Evolutionary conservation across 2,329 filamentous ascomycete genomes (phyloP).

Genomic region (Diaporthe ampelina): DNA sequence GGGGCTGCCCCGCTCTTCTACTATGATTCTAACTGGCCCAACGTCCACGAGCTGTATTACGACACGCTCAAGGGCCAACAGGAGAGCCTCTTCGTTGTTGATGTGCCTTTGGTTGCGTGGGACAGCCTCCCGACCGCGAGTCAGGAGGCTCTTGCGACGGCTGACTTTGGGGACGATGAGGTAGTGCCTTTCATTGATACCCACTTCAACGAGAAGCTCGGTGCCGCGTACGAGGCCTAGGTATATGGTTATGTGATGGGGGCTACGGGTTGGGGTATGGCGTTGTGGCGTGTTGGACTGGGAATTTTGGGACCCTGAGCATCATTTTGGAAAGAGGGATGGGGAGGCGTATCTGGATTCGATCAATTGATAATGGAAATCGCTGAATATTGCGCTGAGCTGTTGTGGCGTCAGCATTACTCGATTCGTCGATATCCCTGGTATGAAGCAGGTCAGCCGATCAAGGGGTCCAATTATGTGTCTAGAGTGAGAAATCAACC

Average conservation of each 20-base stretch:
- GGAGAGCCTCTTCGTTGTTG: constrained; percentile 47
- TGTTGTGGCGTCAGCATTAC: background rate
- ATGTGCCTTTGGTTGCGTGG: constrained; percentile 55
- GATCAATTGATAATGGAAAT: background rate
- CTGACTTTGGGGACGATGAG: constrained; percentile 55
- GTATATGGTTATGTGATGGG: background rate
- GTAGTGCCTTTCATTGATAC: constrained; percentile 56
- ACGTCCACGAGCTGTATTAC: constrained; percentile 54
- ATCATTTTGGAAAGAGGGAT: background rate
- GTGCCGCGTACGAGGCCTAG: background rate
- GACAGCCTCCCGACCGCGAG: constrained; percentile 53
- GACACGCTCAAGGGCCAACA: constrained; percentile 49
- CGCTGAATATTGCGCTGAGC: background rate
- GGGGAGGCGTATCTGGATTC: background rate
- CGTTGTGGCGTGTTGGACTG: background rate
- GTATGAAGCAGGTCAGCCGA: background rate
- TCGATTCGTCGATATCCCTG: background rate
- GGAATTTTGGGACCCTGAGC: background rate
- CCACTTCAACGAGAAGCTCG: constrained; percentile 42
- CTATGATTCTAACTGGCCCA: constrained; percentile 50
- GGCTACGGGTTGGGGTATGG: background rate
- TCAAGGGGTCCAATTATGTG: background rate
- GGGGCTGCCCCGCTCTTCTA: constrained; percentile 49
- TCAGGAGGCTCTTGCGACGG: constrained; percentile 51
- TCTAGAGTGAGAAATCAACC: too few relatives aligned